phyloP scores from a whole-genome alignment of 2,329 filamentous ascomycete genomes.

The Colletotrichum acutatum region DNA sequence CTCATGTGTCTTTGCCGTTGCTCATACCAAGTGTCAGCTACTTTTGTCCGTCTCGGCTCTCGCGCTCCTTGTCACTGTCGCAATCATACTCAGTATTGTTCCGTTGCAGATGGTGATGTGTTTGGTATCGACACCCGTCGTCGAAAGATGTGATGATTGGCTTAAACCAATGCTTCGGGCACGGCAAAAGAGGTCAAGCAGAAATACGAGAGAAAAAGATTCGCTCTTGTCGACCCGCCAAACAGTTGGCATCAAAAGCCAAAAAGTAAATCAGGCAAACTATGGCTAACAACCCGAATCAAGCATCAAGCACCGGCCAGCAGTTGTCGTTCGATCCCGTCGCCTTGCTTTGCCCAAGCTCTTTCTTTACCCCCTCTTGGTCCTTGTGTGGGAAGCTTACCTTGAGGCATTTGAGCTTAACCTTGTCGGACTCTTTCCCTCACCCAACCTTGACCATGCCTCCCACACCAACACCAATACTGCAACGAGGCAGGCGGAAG shows the following conservation, averaged over 20 bases:
- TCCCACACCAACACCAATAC: not conserved
- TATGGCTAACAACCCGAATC: not conserved
- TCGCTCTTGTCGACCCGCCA: not conserved
- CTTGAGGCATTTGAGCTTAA: constrained; percentile 4
- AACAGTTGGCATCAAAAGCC: not conserved
- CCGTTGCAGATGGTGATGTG: not conserved
- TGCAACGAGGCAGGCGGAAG: not conserved
- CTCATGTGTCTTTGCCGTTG: not conserved
- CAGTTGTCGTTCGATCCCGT: constrained; percentile 15
- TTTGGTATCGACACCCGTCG: not conserved
- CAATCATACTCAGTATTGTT: not conserved
- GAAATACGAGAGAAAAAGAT: not conserved
- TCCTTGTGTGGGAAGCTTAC: not conserved
- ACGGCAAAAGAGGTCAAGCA: not conserved
- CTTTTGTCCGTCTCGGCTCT: not conserved
- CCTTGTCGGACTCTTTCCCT: not conserved
- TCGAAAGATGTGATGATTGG: not conserved
- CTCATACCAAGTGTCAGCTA: not conserved
- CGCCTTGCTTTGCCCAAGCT: not conserved
- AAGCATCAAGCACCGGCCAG: constrained; percentile 15
- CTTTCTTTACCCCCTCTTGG: not conserved
- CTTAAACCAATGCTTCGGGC: not conserved
- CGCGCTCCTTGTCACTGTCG: not conserved
- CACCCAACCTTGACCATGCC: not conserved
- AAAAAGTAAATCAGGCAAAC: not conserved